phyloP scores from a whole-genome alignment of 169 alveolate genomes.

The Plasmodium vivax region DNA sequence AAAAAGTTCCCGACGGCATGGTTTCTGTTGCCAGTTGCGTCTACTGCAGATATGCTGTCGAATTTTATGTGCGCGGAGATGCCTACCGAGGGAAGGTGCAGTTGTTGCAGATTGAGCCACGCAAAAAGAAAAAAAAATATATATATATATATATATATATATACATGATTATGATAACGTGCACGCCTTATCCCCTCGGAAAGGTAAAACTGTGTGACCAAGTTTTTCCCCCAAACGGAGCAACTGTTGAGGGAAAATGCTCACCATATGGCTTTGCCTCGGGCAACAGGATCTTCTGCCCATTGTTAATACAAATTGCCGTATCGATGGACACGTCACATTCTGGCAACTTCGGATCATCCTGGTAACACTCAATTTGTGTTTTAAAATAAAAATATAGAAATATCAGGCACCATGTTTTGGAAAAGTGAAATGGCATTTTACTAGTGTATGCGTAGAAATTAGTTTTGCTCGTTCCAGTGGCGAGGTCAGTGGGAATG shows the following conservation, averaged over 20 bases:
- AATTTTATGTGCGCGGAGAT: constrained; percentile 84
- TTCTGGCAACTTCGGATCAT: constrained; percentile 52
- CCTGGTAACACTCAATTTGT: constrained; percentile 40
- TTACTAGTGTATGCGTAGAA: constrained; percentile 1
- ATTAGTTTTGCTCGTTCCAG: background rate
- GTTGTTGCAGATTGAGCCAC: background rate
- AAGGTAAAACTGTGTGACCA: background rate
- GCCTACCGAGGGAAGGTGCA: constrained; percentile 73
- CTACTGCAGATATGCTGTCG: constrained; percentile 86
- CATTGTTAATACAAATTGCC: constrained; percentile 82
- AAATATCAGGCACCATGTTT: constrained; percentile 36
- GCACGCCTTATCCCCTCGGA: background rate
- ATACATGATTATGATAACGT: background rate
- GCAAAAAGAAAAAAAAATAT: background rate
- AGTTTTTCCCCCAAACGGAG: background rate
- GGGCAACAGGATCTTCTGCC: constrained; percentile 80
- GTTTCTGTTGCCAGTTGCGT: constrained; percentile 87
- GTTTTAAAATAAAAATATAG: constrained; percentile 8
- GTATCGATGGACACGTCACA: constrained; percentile 85
- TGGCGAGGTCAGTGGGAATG: background rate
- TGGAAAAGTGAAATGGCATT: constrained; percentile 32
- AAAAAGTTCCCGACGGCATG: constrained; percentile 87
- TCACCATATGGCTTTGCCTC: constrained; percentile 79
- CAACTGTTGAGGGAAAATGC: background rate
- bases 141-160: background rate